Evolutionary conservation across 1,284 basidiomycete genomes (phyloP).

Genomic region (Leccinum pachyderme): DNA sequence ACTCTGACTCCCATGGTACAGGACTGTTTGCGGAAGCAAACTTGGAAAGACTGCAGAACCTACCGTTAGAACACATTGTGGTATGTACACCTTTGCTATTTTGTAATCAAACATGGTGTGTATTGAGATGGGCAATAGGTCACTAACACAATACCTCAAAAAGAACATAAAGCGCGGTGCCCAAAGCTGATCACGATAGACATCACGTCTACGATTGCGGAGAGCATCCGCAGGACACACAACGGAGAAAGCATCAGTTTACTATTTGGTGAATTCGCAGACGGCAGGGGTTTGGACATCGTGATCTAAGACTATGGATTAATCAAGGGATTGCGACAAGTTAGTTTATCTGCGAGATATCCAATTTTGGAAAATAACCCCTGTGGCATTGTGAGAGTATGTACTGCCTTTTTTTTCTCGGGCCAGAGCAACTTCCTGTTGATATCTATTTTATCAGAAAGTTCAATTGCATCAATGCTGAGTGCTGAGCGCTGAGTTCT

Average conservation of each 20-base stretch:
- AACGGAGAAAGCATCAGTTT: slow-evolving; percentile 91
- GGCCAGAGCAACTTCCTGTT: too few relatives aligned
- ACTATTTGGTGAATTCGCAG: slow-evolving; percentile 78
- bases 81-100: slow-evolving; percentile 55
- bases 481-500: too few relatives aligned
- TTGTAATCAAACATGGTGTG: neutral
- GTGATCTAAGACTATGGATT: slow-evolving; percentile 20
- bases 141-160: slow-evolving; percentile 79
- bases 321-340: neutral
- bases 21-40: slow-evolving; percentile 86
- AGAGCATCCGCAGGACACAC: slow-evolving; percentile 95
- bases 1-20: slow-evolving; percentile 31
- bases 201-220: slow-evolving; percentile 88
- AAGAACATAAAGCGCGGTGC: slow-evolving; percentile 50
- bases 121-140: slow-evolving; percentile 41
- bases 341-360: too few relatives aligned
- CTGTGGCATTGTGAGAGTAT: too few relatives aligned
- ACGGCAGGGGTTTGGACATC: slow-evolving; percentile 44
- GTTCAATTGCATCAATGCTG: too few relatives aligned
- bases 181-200: slow-evolving; percentile 77
- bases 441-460: too few relatives aligned
- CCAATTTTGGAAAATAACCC: too few relatives aligned
- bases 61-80: slow-evolving; percentile 86
- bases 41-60: slow-evolving; percentile 70
- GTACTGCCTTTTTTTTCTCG: too few relatives aligned